phyloP scores from a whole-genome alignment of 768 basidiomycete species.

The Leccinum fibrillosum region DNA sequence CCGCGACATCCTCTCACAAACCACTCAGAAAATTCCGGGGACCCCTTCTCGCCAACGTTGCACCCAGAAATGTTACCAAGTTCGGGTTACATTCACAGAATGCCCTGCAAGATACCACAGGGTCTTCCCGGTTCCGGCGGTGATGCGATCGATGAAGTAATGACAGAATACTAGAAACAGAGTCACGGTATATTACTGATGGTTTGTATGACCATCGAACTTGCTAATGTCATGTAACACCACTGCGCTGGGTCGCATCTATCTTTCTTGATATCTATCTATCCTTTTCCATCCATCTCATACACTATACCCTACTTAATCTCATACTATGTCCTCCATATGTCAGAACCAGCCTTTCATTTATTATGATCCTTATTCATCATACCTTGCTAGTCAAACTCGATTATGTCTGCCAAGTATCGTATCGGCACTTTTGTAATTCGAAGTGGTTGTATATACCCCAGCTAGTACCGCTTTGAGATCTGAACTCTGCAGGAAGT shows the following conservation, averaged over 20 bases:
- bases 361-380: background rate
- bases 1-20: constrained; percentile 20
- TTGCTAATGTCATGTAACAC: background rate
- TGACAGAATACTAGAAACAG: constrained; percentile 17
- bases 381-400: background rate
- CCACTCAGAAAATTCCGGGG: background rate
- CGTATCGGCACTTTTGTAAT: background rate
- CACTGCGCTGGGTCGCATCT: constrained; percentile 14
- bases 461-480: no score
- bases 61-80: constrained; percentile 7
- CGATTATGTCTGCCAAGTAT: background rate
- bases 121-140: constrained; percentile 3
- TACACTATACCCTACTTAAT: constrained; percentile 21
- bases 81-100: constrained; percentile 8
- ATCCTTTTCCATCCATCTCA: background rate
- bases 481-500: no score
- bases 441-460: background rate
- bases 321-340: background rate
- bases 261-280: background rate
- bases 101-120: constrained; percentile 10
- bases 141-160: constrained; percentile 16
- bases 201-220: constrained; percentile 11
- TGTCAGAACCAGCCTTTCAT: background rate
- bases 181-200: background rate
- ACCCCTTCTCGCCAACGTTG: background rate